Evolutionary conservation across 805 yeast species (phyloP), one percentile per base, ranked within the genome.

Genomic region (Tetrapisispora phaffii): DNA sequence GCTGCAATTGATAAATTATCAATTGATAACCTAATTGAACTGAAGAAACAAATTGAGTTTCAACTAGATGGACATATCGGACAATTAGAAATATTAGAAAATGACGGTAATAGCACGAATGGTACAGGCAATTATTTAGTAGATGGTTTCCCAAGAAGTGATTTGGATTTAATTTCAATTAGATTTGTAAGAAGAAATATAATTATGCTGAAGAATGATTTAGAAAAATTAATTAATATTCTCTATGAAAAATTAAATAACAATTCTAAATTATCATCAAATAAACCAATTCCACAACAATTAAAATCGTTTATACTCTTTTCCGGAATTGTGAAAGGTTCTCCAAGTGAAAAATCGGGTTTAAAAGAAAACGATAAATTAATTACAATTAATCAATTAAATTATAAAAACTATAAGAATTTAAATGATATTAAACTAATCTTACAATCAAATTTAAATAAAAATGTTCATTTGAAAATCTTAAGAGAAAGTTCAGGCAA

Each of bases 81-180:
- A 7, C 13, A 34, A 33, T 34, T 41, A 20, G 13, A 28, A 10
- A n/a, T 9, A 28, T 3, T 39, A 8, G 17, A 15, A 1, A 19
- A 24, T 22, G 38, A 36, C 9, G 10, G 12, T 19, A 20, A 31
- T 19, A 24, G 4, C 4, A 9, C n/a, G 9, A 16, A 16, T 22
- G 10, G 16, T 2, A 22, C 29, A 22, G 23, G 16, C 9, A 17
- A 17, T 16, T 21, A 26, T 20, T 17, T 35, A 15, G 19, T 37
- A 22, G 44, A 90, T 56, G 96, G 97, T 19, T 90, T 76, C 55
- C 98, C 98, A 0, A 67, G 97, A 36, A 62, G 70, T 16, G 97
- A 90, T 57, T 72, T 90, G 23, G 95, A 90, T 55, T 83, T 90
- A 4, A 77, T 87, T 2, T 74, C 74, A 42, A 70, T 87, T 12